These are phyloP conservation scores for Spiromastix sp. DNA, from an alignment of 2,329 filamentous ascomycete genomes.

Conservation along the genomic window DNA sequence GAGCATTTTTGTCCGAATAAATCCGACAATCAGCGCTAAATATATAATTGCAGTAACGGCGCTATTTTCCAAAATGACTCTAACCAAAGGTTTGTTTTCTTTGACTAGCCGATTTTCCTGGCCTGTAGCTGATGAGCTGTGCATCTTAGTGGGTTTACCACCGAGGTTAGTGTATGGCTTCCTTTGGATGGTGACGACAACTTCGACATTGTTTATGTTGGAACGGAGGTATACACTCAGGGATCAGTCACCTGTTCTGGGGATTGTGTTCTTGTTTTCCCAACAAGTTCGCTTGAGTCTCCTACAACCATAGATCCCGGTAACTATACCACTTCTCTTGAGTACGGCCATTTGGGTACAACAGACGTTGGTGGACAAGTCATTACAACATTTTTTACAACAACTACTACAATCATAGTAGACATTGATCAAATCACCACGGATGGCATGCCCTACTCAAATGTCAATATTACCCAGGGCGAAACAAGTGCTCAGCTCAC, in stretches of 20 bases:
- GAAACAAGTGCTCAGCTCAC: not conserved
- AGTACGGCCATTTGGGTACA: not conserved
- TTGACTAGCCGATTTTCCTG: not conserved
- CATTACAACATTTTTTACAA: conserved; percentile 1
- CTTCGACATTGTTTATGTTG: conserved; percentile 5
- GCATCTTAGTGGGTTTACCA: conserved; percentile 4
- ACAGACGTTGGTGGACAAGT: not conserved
- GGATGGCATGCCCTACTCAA: conserved; percentile 2
- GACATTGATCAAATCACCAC: conserved; percentile 1
- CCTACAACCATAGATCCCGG: conserved; percentile 3
- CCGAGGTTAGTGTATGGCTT: conserved; percentile 4
- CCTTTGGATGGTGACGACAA: conserved; percentile 1
- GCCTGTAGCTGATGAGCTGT: not conserved
- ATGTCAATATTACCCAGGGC: conserved; percentile 3
- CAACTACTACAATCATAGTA: conserved; percentile 1
- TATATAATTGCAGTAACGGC: not conserved
- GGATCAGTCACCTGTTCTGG: conserved; percentile 1
- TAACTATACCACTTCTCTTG: conserved; percentile 5
- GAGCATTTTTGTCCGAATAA: not conserved
- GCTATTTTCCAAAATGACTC: conserved; percentile 5
- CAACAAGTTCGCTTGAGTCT: conserved; percentile 2
- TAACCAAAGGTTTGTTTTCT: conserved; percentile 3
- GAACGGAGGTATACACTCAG: conserved; percentile 2
- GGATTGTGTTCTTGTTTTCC: conserved; percentile 5
- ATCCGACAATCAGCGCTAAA: not conserved